phyloP scores from a whole-genome alignment of 805 yeast genomes.

The Debaryomyces castellii region DNA sequence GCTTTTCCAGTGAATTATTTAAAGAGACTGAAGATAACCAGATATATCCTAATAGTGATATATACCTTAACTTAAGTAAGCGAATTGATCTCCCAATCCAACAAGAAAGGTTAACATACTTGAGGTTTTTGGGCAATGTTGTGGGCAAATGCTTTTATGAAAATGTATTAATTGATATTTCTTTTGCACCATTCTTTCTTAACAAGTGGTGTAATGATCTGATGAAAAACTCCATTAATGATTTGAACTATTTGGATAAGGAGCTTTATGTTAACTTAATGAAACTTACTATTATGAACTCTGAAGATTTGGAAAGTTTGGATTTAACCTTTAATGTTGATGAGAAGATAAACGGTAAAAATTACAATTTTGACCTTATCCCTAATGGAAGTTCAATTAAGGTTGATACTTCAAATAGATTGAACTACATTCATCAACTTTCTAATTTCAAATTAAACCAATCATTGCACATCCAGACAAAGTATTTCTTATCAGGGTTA shows the following conservation, averaged over 20 bases:
- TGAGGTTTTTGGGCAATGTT: constrained; percentile 73
- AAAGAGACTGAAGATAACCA: constrained; percentile 51
- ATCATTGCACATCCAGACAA: constrained; percentile 56
- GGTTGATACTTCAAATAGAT: constrained; percentile 61
- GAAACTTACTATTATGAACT: constrained; percentile 56
- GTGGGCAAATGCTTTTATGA: constrained; percentile 90
- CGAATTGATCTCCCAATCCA: constrained; percentile 30
- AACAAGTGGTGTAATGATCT: constrained; percentile 57
- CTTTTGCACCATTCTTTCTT: constrained; percentile 84
- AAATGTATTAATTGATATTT: constrained; percentile 73
- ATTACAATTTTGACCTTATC: constrained; percentile 54
- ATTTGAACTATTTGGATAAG: constrained; percentile 66
- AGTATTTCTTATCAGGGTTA: constrained; percentile 68
- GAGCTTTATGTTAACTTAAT: constrained; percentile 64
- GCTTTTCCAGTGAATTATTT: constrained; percentile 48
- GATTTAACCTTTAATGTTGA: constrained; percentile 68
- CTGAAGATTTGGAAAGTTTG: constrained; percentile 54
- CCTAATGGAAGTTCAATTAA: constrained; percentile 55
- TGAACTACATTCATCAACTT: constrained; percentile 73
- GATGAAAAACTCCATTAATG: constrained; percentile 69
- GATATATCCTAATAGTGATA: constrained; percentile 71
- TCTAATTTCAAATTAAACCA: constrained; percentile 78
- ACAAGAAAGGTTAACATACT: constrained; percentile 24
- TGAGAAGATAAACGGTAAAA: constrained; percentile 41
- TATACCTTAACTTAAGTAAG: constrained; percentile 32